Percentiles rank a stretch among this genome's conserved stretches.
Evolutionary conservation across 352 stramenopile genomes (phyloP).

Genomic region (Phytophthora idaei): DNA sequence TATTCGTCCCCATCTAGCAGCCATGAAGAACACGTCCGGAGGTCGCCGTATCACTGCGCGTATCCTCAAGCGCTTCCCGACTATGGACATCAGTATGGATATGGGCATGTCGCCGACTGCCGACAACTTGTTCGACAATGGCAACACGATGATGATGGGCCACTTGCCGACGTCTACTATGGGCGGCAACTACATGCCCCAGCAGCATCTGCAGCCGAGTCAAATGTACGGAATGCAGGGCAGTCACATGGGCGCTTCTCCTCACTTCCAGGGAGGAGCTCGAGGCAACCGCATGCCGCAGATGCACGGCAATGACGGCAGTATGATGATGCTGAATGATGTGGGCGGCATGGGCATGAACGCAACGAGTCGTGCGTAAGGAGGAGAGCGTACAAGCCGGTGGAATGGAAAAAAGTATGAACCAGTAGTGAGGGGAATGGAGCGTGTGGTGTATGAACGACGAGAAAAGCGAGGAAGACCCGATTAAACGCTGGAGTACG

Average conservation of each 20-base stretch:
- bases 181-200: slow-evolving; percentile 38
- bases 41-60: slow-evolving; percentile 95
- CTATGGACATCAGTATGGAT: slow-evolving; percentile 91
- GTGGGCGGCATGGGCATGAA: slow-evolving; percentile 54
- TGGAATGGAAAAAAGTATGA: slow-evolving; percentile 33
- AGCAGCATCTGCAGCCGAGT: slow-evolving; percentile 40
- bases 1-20: slow-evolving; percentile 95
- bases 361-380: slow-evolving; percentile 53
- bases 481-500: slow-evolving; percentile 27
- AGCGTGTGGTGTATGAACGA: slow-evolving; percentile 38
- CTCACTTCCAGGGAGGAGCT: slow-evolving; percentile 22
- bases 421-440: slow-evolving; percentile 31
- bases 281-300: slow-evolving; percentile 35
- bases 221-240: slow-evolving; percentile 45
- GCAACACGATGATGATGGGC: slow-evolving; percentile 38
- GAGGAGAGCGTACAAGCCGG: neutral
- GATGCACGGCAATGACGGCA: slow-evolving; percentile 36
- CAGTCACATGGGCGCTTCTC: slow-evolving; percentile 22
- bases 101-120: slow-evolving; percentile 52
- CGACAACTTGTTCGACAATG: slow-evolving; percentile 38
- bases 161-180: slow-evolving; percentile 33
- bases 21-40: slow-evolving; percentile 95
- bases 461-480: slow-evolving; percentile 21
- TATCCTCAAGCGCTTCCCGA: slow-evolving; percentile 97
- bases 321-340: slow-evolving; percentile 48